These are phyloP conservation scores for Blastocystis sp. DNA, from an alignment of 352 stramenopile genomes.

Conservation along the genomic window DNA sequence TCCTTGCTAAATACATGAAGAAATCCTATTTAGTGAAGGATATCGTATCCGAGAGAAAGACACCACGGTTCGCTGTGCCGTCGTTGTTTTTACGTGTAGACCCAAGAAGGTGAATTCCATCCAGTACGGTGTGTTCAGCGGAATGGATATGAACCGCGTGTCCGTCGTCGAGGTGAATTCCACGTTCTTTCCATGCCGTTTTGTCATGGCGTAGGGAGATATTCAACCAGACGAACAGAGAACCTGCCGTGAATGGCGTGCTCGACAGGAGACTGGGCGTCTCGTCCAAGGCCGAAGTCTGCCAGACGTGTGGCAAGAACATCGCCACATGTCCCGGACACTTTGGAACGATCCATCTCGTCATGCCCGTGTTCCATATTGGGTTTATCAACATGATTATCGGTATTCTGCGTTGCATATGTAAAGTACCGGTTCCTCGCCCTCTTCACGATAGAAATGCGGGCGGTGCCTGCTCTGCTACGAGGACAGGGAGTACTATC, in stretches of 20 bases:
- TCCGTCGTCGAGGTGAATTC: conserved; percentile 69
- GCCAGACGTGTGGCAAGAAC: conserved; percentile 88
- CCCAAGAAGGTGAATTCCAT: conserved; percentile 55
- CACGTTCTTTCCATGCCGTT: neutral
- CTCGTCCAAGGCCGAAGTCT: conserved; percentile 93
- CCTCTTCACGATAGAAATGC: conserved; percentile 83
- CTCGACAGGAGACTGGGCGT: conserved; percentile 95
- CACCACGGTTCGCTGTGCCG: conserved; percentile 15
- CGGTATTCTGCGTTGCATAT: conserved; percentile 96
- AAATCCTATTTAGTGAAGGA: conserved; percentile 68
- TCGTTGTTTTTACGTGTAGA: neutral
- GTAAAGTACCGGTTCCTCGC: conserved; percentile 78
- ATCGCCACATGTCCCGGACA: conserved; percentile 95
- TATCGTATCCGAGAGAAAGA: conserved; percentile 62
- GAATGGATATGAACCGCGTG: conserved; percentile 61
- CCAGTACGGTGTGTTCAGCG: conserved; percentile 68
- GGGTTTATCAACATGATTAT: conserved; percentile 98
- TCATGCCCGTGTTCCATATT: conserved; percentile 98
- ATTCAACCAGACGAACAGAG: conserved; percentile 92
- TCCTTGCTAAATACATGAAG: neutral
- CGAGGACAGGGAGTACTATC: conserved; percentile 84
- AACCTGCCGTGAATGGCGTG: conserved; percentile 89
- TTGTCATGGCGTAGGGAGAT: conserved; percentile 83
- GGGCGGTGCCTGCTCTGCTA: conserved; percentile 89
- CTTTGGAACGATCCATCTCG: conserved; percentile 96